Evolutionary conservation across 805 yeast genomes (phyloP), one percentile per base, ranked within the genome.

Genomic region (Debaryomyces hansenii): DNA sequence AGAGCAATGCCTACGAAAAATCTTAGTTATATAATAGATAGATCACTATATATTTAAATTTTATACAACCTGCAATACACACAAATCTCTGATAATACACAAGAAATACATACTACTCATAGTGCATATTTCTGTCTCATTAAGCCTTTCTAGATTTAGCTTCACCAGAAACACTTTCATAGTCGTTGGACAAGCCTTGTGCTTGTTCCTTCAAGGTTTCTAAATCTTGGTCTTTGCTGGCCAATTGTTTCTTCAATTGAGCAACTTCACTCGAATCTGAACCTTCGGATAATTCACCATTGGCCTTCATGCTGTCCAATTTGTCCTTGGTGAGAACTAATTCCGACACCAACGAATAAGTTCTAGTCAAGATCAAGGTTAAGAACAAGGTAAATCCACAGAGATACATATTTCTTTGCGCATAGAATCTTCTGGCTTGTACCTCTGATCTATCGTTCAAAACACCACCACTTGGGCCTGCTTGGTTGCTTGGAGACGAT

Each of bases 341-440:
- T 59, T 87, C 94, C 41, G 83, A 84, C 27, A 89, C 95, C 54
- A 90, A 75, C 3, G 82, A 74, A 65, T 87, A 90, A 2, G 97
- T 90, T 70, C 97, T 80, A 60, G 85, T 83, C 55, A 91, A 82
- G 43, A 90, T 85, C 60, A 91, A 75, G 1, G 96, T 87, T 59
- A 94, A 74, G 65, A 94, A 94, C 64, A 94, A 78, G 2, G 98
- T 90, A 69, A 91, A 90, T 1, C 99, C 99, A 56, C 97, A 90
- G 42, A 94, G 77, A 59, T 94, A 94, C 85, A 90, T 82, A 75
- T 94, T 94, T 72, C 99, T 83, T 72, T 94, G 99, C 16, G 97
- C 90, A 62, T 91, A 91, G 69, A 94, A 94, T 60, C 90, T 80
- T 67, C 97, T 82, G 18, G 97, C 94, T 66, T 87, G 90, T 46